Conservation (phyloP, 2,329 filamentous ascomycete genomes). For the Ophiobolus disseminans region DNA sequence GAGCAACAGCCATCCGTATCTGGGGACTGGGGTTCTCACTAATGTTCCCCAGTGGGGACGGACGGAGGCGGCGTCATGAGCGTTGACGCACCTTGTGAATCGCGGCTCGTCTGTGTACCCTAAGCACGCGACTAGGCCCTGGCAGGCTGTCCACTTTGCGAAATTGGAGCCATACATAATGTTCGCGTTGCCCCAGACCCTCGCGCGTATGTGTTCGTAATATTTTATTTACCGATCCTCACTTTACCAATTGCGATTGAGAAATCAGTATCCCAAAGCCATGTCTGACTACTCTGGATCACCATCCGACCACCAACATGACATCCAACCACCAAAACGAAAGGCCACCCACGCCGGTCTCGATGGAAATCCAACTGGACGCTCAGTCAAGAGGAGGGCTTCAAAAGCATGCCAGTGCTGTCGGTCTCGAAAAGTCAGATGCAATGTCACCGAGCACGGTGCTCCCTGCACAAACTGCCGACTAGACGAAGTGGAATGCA, state of each 20-base stretch:
- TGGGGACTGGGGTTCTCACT: slow-evolving; percentile 48
- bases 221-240: slow-evolving; percentile 17
- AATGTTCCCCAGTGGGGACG: slow-evolving; percentile 43
- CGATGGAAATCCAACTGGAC: slow-evolving; percentile 55
- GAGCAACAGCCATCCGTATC: slow-evolving; percentile 33
- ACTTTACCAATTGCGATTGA: slow-evolving; percentile 19
- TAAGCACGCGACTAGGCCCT: slow-evolving; percentile 36
- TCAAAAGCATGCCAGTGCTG: slow-evolving; percentile 90
- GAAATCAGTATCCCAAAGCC: slow-evolving; percentile 25
- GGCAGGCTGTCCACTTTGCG: slow-evolving; percentile 41
- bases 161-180: slow-evolving; percentile 44
- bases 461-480: slow-evolving; percentile 88
- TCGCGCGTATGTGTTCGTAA: slow-evolving; percentile 26
- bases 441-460: slow-evolving; percentile 87
- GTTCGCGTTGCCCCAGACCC: slow-evolving; percentile 31
- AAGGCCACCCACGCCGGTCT: slow-evolving; percentile 65
- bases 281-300: slow-evolving; percentile 50
- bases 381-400: slow-evolving; percentile 80
- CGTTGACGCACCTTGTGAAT: slow-evolving; percentile 43
- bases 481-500: slow-evolving; percentile 78
- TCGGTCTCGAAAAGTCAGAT: slow-evolving; percentile 87
- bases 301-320: slow-evolving; percentile 41
- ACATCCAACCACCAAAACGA: slow-evolving; percentile 59
- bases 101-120: slow-evolving; percentile 37
- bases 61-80: slow-evolving; percentile 42